Base-by-base conservation (phyloP, 108 stramenopile species). In the Seminavis robusta region DNA sequence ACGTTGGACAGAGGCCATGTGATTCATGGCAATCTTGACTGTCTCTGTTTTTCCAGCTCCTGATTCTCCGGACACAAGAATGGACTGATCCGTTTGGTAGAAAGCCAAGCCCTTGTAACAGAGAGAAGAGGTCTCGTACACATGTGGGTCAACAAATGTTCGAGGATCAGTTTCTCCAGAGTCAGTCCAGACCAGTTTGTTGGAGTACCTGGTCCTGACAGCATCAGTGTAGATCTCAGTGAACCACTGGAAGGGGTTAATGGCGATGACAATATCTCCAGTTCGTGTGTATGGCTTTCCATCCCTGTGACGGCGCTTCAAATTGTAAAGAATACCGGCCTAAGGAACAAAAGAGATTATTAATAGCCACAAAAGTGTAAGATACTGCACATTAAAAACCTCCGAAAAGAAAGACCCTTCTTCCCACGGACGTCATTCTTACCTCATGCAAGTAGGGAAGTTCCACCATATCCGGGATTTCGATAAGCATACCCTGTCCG, bases 371-470 rank as follows among this genome's bases (percentile, higher is more conserved):
- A n/a, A n/a, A n/a, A n/a, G n/a, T n/a, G n/a, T n/a, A n/a, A n/a
- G n/a, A n/a, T n/a, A n/a, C n/a, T n/a, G n/a, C n/a, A n/a, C n/a
- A n/a, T n/a, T n/a, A n/a, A n/a, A n/a, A n/a, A n/a, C 36, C 36
- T 8, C 36, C 11, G 10, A 8, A 36, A 11, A 36, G 36, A 36
- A 36, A 11, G 11, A 11, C 11, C 36, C 11, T 36, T 36, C 11
- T 36, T 36, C 11, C 10, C 8, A 36, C 36, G 36, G 11, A 11
- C 32, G 9, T 5, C 26, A 50, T 8, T 8, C 78, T 16, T 61
- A 74, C 79, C 74, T 97, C 97, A 74, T 96, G 95, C 64, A 97
- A 72, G 49, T 90, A 69, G 13, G 86, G 71, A 17, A 97, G 82
- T 43, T 87, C 68, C 13, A 84, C 87, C 81, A 97, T 88, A 57